Conservation (phyloP, 2,329 filamentous ascomycete genomes). For the Helotiales sp. region DNA sequence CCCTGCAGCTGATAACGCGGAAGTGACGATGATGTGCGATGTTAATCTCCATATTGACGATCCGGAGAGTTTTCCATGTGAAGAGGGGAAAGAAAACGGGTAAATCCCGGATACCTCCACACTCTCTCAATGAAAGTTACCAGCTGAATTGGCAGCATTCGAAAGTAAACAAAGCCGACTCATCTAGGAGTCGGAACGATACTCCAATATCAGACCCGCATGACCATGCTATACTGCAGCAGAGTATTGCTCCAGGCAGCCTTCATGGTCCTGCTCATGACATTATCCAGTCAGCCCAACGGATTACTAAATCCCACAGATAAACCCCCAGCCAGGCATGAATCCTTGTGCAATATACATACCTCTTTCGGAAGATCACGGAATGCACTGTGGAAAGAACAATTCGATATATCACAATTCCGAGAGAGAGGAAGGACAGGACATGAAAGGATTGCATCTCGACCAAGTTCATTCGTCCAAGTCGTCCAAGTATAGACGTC, state of each 20-base stretch:
- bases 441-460: not conserved
- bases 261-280: too few species aligned
- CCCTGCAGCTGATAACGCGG: not conserved
- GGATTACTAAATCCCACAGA: not conserved
- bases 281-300: not conserved
- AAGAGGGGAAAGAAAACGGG: too few species aligned
- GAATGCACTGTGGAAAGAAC: not conserved
- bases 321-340: not conserved
- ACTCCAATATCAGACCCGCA: too few species aligned
- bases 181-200: too few species aligned
- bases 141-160: too few species aligned
- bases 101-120: too few species aligned
- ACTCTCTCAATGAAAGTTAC: not conserved
- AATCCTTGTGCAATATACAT: not conserved
- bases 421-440: not conserved
- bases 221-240: too few species aligned
- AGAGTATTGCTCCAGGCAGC: not conserved
- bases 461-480: not conserved
- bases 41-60: conserved; percentile 4
- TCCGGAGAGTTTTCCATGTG: not conserved
- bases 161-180: too few species aligned
- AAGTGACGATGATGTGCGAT: not conserved
- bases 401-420: not conserved
- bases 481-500: not conserved
- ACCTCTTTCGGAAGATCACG: not conserved